These are phyloP conservation scores for Solanum aculeatissimum DNA, from an alignment of 305 asterid genomes.

Conservation along the genomic window DNA sequence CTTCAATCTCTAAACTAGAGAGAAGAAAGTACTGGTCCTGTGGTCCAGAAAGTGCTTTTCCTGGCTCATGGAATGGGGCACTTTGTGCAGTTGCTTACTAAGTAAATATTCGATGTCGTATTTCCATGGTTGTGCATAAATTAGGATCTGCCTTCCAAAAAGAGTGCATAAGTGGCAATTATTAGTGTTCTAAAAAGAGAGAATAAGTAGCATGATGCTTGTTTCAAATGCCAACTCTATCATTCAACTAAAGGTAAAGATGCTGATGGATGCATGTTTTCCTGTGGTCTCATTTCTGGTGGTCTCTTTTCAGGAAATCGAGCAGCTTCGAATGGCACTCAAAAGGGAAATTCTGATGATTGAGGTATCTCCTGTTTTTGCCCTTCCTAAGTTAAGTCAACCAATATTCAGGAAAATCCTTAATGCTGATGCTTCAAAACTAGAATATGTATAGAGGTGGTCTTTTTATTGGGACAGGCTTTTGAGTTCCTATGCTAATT, in stretches of 20 bases:
- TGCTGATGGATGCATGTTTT: background rate
- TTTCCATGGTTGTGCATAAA: background rate
- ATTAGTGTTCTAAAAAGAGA: background rate
- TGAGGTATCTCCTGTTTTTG: conserved; percentile 12
- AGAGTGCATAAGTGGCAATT: background rate
- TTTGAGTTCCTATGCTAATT: background rate
- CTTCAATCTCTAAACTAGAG: background rate
- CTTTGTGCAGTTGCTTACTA: background rate
- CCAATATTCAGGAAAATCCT: background rate
- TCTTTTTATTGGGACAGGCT: background rate
- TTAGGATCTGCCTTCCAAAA: background rate
- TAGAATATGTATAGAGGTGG: background rate
- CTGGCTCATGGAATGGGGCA: background rate
- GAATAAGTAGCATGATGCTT: background rate
- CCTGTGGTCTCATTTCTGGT: background rate
- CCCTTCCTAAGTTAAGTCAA: background rate
- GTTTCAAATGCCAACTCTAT: background rate
- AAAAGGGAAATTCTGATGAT: conserved; percentile 24
- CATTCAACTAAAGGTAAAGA: background rate
- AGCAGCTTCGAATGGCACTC: conserved; percentile 23
- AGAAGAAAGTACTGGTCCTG: background rate
- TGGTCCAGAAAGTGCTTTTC: background rate
- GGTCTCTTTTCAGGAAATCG: conserved; percentile 23
- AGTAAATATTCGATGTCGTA: background rate
- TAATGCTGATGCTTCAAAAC: background rate